Evolutionary conservation across 176 grass and related monocot genomes (phyloP).

Genomic region (Oryza punctata): DNA sequence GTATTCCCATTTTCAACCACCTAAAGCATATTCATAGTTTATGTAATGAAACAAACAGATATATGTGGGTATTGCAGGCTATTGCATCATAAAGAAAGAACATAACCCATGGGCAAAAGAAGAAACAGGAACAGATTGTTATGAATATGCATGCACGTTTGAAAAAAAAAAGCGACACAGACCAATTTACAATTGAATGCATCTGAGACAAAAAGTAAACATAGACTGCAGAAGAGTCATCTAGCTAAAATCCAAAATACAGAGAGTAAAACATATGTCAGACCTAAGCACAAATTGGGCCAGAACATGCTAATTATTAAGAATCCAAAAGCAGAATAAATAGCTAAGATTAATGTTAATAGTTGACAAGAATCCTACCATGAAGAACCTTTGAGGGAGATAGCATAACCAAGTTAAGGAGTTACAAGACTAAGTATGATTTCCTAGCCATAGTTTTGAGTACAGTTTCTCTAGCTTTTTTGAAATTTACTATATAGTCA

Average conservation of each 20-base stretch:
- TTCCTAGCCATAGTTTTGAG: not conserved
- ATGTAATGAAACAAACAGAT: not conserved
- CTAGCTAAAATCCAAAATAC: constrained; percentile 18
- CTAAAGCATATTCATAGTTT: constrained; percentile 50
- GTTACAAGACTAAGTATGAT: constrained; percentile 24
- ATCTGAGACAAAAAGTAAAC: constrained; percentile 15
- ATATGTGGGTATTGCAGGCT: not conserved
- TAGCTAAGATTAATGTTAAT: not conserved
- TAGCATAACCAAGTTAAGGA: constrained; percentile 10
- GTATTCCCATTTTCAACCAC: constrained; percentile 98
- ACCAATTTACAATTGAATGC: not conserved
- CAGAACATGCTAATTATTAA: not conserved
- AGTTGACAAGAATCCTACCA: constrained; percentile 3
- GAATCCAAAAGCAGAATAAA: constrained; percentile 8
- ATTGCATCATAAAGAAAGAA: constrained; percentile 3
- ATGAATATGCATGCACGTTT: not conserved
- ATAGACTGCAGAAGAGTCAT: constrained; percentile 6
- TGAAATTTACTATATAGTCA: constrained; percentile 1
- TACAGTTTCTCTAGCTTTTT: constrained; percentile 4
- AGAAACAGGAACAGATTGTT: constrained; percentile 30
- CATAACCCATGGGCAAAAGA: constrained; percentile 1
- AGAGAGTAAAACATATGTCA: not conserved
- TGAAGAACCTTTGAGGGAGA: not conserved
- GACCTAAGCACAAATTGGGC: constrained; percentile 14
- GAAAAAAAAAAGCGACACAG: constrained; percentile 2